Conservation (phyloP, 2,329 filamentous ascomycete species). For the Anthostomella pinea region DNA sequence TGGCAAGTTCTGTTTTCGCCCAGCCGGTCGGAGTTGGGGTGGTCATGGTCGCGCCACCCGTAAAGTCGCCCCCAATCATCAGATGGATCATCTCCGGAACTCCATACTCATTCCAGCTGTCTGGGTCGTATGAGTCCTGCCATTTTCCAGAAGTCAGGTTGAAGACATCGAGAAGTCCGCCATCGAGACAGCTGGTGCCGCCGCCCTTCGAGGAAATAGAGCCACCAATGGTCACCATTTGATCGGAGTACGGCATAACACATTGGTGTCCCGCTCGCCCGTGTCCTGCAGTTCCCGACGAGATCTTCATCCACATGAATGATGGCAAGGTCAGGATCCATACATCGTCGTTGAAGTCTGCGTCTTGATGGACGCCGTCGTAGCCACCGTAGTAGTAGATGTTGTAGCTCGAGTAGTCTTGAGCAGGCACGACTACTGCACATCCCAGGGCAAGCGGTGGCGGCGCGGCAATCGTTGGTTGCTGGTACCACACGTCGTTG, state of each 20-base stretch:
- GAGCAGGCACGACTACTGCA: constrained; percentile 68
- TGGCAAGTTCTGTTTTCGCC: constrained; percentile 44
- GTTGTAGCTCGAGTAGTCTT: constrained; percentile 72
- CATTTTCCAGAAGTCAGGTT: constrained; percentile 69
- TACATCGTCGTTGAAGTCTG: constrained; percentile 60
- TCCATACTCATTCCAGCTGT: constrained; percentile 60
- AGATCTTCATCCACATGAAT: constrained; percentile 70
- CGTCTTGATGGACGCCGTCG: constrained; percentile 43
- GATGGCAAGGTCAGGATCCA: constrained; percentile 79
- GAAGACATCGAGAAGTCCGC: constrained; percentile 61
- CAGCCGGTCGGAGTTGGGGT: constrained; percentile 59
- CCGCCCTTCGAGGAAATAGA: constrained; percentile 40
- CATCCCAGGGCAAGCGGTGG: constrained; percentile 63
- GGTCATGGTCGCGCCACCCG: constrained; percentile 68
- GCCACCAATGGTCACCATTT: constrained; percentile 77
- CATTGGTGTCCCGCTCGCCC: constrained; percentile 73
- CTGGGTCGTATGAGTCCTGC: constrained; percentile 67
- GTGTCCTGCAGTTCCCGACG: constrained; percentile 42
- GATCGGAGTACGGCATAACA: constrained; percentile 71
- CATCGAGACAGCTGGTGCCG: constrained; percentile 43
- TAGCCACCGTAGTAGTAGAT: constrained; percentile 85
- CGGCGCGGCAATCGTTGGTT: constrained; percentile 60
- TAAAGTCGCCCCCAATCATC: constrained; percentile 64
- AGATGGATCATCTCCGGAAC: constrained; percentile 63
- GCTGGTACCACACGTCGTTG: constrained; percentile 63